Evolutionary conservation across 176 grass and related monocot genomes (phyloP), one percentile per base, ranked within the genome.

Genomic region (Avena eriantha): DNA sequence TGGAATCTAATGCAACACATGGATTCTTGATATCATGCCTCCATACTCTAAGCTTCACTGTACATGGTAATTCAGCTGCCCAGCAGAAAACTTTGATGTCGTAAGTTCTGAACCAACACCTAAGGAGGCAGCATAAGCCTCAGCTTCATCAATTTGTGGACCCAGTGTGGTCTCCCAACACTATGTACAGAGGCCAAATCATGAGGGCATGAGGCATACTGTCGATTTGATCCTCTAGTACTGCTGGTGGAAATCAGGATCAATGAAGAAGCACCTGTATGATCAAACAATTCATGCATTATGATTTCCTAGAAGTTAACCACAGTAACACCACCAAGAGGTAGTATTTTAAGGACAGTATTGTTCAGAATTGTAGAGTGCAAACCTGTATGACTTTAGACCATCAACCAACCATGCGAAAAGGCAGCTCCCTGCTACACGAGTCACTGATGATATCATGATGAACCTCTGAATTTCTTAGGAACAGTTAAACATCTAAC

Each of bases 21-120:
- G 97, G 87, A 36, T 93, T 51, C 41, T 90, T 92, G 45, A 45
- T n/a, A n/a, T n/a, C n/a, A n/a, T 99, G 92, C n/a, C 79, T 67
- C 97, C 97, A 99, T 91, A 99, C 94, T 90, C 85, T 93, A 78
- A 99, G 94, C 73, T 96, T 99, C 80, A 99, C 97, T 59, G 97
- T 99, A 73, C 97, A 99, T 59, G 97, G 97, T 89, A 99, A 82
- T 90, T 99, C 97, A 66, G 94, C 84, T 83, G 90, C 74, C 7
- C 88, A 46, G 88, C 83, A 43, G 94, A 86, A 85, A 95, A 87
- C 60, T 96, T 73, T 4, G 92, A 88, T 54, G 86, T 85, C 56
- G 88, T 76, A 90, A 94, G 88, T 77, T 93, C 97, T 61, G 94
- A 80, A 59, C 92, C 91, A 76, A 89, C 56, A 73, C 89, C 85